Base-by-base conservation (phyloP, 1,284 basidiomycete genomes). In the Wallemia ichthyophaga region DNA sequence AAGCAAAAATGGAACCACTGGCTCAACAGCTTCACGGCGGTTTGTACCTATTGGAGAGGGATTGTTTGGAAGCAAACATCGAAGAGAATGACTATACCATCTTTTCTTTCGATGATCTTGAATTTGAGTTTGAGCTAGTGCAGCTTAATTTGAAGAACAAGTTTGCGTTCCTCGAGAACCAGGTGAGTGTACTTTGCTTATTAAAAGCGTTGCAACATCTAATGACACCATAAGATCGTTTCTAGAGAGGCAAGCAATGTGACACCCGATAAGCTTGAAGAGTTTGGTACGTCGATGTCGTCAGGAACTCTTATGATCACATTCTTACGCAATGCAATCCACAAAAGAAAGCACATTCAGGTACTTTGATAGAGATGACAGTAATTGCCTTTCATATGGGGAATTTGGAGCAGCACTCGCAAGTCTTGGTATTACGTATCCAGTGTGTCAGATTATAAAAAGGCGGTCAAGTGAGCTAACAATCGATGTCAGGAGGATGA, bases 31-130 rank as follows among this genome's bases (percentile, higher is more conserved):
- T 62, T 65, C 1, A 62, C 62, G 1, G 60, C 62, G 23, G 64
- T 63, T 63, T 1, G 61, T 67, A 57, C 27, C 17, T 19, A 11
- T 17, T 57, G 3, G 26, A 57, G 27, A 57, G 75, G 9, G 82
- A 83, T 60, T 95, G 91, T 67, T 71, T 72, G 2, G 79, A 81
- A n/a, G 91, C 89, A 21, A 95, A 91, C 64, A 83, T 95, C 1
- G 92, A 95, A 67, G 92, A 95, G 70, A 95, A 95, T 68, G 91
- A 95, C 68, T 86, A 94, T 66, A 95, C 91, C 0, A 79, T 92
- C 17, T 84, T 91, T 66, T 89, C 85, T 0, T 78, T 77, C 63
- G 85, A 89, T 67, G 92, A 96, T 69, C 75, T 96, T 24, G 79
- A 81, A 61, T 94, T 89, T 64, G 92, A 96, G 71, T 75, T 91